Percentiles rank a stretch among this genome's conserved stretches.
These are phyloP conservation scores for Aureobasidium mangrovei DNA, from an alignment of 2,329 filamentous ascomycete genomes.

Conservation along the genomic window DNA sequence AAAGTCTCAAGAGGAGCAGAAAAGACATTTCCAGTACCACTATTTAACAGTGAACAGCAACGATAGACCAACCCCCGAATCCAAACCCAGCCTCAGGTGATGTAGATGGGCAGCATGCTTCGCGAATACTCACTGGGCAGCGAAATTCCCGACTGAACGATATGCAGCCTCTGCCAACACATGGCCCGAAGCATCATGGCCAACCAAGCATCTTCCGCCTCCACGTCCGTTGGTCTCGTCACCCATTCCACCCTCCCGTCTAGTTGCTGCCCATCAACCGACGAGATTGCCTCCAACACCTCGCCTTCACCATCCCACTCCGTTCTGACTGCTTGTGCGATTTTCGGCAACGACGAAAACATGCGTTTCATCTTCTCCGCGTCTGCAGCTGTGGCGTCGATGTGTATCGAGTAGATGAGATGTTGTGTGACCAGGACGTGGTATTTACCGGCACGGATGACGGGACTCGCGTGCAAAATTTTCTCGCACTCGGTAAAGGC, in stretches of 20 bases:
- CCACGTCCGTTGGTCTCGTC: background rate
- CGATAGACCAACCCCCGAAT: too few relatives aligned
- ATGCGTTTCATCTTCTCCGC: constrained; percentile 9
- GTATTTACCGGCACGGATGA: constrained; percentile 4
- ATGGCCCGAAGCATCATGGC: constrained; percentile 11
- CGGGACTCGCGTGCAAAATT: background rate
- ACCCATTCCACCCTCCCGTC: background rate
- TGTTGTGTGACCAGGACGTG: constrained; percentile 4
- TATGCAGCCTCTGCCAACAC: constrained; percentile 12
- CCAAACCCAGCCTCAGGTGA: background rate
- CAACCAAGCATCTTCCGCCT: constrained; percentile 10
- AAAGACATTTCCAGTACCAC: too few relatives aligned
- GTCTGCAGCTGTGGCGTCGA: background rate
- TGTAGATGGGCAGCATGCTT: constrained; percentile 10
- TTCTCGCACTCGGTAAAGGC: constrained; percentile 3
- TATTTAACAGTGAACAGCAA: too few relatives aligned
- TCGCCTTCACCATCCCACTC: background rate
- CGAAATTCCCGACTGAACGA: constrained; percentile 3
- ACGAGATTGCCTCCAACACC: background rate
- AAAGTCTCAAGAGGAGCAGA: too few relatives aligned
- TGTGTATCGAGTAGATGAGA: background rate
- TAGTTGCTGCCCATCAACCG: background rate
- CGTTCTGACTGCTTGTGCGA: background rate
- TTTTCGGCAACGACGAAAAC: constrained; percentile 3
- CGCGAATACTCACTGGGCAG: constrained; percentile 2